Conservation (phyloP, 805 yeast species). For the Lachancea waltii region DNA sequence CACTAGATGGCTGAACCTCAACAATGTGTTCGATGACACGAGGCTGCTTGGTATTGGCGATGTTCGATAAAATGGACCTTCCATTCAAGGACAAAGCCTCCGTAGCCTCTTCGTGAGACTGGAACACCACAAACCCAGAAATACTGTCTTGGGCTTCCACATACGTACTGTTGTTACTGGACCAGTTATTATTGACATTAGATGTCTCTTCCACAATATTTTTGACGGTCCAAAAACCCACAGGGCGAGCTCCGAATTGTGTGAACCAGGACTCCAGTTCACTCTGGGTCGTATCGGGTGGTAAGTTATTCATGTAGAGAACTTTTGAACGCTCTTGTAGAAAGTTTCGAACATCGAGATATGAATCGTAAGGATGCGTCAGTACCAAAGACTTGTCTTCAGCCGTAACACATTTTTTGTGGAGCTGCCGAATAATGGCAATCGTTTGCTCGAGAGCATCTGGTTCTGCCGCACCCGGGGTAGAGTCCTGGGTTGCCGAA, state of each 20-base stretch:
- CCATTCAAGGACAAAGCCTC: conserved; percentile 79
- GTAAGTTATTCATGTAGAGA: conserved; percentile 72
- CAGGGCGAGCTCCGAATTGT: conserved; percentile 77
- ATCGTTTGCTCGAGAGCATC: conserved; percentile 16
- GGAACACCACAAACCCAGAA: conserved; percentile 80
- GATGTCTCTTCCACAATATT: conserved; percentile 37
- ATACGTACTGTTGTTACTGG: conserved; percentile 26
- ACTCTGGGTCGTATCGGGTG: conserved; percentile 81
- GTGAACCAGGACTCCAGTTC: conserved; percentile 90
- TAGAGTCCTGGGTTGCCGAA: not conserved
- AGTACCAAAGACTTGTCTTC: conserved; percentile 51
- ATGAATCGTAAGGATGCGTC: conserved; percentile 68
- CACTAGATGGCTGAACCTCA: conserved; percentile 84
- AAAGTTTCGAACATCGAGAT: conserved; percentile 65
- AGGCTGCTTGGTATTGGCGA: conserved; percentile 33
- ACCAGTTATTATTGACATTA: conserved; percentile 20
- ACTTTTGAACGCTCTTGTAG: conserved; percentile 67
- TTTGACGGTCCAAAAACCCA: conserved; percentile 83
- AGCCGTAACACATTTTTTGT: conserved; percentile 34
- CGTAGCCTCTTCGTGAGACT: conserved; percentile 78
- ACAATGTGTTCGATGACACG: conserved; percentile 52
- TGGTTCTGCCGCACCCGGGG: conserved; percentile 12
- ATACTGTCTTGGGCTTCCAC: conserved; percentile 44
- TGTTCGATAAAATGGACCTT: conserved; percentile 37
- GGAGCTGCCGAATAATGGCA: conserved; percentile 25